Conservation (phyloP, 2,329 filamentous ascomycete genomes). For the Cladosporium sp. region DNA sequence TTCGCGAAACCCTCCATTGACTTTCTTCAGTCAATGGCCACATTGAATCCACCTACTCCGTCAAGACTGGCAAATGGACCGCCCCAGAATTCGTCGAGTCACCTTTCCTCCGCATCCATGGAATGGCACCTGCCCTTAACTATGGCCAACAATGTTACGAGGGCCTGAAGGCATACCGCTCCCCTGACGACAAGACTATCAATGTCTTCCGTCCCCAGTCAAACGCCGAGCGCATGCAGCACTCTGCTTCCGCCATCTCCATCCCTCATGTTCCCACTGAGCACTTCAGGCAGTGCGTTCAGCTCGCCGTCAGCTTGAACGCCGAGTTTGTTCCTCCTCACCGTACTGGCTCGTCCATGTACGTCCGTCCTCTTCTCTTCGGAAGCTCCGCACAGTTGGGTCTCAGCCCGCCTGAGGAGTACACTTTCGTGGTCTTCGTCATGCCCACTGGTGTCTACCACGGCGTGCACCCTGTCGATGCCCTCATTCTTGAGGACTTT, state of each 20-base stretch:
- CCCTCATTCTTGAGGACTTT: slow-evolving; percentile 86
- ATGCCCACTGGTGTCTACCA: slow-evolving; percentile 94
- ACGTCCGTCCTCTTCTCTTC: slow-evolving; percentile 85
- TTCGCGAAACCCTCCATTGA: neutral
- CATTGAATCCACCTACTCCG: slow-evolving; percentile 81
- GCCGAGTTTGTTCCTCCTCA: slow-evolving; percentile 90
- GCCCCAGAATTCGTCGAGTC: slow-evolving; percentile 76
- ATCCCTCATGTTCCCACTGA: slow-evolving; percentile 77
- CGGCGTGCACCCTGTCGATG: slow-evolving; percentile 82
- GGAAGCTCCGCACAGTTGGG: slow-evolving; percentile 85
- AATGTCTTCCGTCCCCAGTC: slow-evolving; percentile 83
- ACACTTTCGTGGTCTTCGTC: slow-evolving; percentile 86
- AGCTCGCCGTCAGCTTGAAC: slow-evolving; percentile 81
- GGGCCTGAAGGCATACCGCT: slow-evolving; percentile 94
- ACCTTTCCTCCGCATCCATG: slow-evolving; percentile 85
- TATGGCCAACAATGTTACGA: slow-evolving; percentile 98
- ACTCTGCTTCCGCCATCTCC: slow-evolving; percentile 79
- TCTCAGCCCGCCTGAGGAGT: slow-evolving; percentile 83
- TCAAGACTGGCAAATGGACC: slow-evolving; percentile 73
- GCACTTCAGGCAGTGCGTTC: slow-evolving; percentile 73
- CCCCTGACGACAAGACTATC: slow-evolving; percentile 67
- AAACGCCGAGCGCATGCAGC: slow-evolving; percentile 81
- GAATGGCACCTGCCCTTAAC: slow-evolving; percentile 93
- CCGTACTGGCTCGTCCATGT: slow-evolving; percentile 85
- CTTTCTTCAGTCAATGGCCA: slow-evolving; percentile 78